Percentiles rank a stretch among this genome's conserved stretches.
Conservation (phyloP, 495 filamentous ascomycete genomes). For the Delitschia confertaspora region DNA sequence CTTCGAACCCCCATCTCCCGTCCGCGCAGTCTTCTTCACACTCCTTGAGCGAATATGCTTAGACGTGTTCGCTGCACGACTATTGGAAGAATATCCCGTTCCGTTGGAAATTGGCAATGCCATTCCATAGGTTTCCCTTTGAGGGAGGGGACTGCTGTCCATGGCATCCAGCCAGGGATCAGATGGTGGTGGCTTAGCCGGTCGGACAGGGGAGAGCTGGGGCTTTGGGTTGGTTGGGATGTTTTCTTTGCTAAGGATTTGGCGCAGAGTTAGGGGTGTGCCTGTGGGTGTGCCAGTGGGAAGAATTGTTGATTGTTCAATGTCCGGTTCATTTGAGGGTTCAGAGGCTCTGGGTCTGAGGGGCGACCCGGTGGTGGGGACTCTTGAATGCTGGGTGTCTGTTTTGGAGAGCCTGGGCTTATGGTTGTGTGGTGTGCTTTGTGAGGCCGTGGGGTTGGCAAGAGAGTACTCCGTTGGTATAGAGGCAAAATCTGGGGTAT, state of each 20-base stretch:
- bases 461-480: too few species aligned
- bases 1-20: background rate
- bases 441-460: too few species aligned
- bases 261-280: too few species aligned
- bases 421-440: background rate
- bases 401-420: conserved; percentile 1
- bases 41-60: background rate
- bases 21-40: background rate
- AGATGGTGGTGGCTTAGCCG: conserved; percentile 14
- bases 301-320: too few species aligned
- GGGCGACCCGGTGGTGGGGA: background rate
- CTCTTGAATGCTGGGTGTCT: background rate
- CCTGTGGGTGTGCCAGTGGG: too few species aligned
- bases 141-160: conserved; percentile 11
- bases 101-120: conserved; percentile 20
- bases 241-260: conserved; percentile 11
- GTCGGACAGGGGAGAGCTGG: conserved; percentile 8
- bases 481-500: conserved; percentile 5
- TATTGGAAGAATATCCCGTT: conserved; percentile 1
- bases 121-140: conserved; percentile 15
- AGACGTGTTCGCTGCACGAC: background rate
- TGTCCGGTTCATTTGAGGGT: too few species aligned
- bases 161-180: conserved; percentile 17
- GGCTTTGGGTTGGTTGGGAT: conserved; percentile 8
- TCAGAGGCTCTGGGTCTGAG: conserved; percentile 4